phyloP scores from a whole-genome alignment of 768 basidiomycete species.

The Serendipita vermifera region DNA sequence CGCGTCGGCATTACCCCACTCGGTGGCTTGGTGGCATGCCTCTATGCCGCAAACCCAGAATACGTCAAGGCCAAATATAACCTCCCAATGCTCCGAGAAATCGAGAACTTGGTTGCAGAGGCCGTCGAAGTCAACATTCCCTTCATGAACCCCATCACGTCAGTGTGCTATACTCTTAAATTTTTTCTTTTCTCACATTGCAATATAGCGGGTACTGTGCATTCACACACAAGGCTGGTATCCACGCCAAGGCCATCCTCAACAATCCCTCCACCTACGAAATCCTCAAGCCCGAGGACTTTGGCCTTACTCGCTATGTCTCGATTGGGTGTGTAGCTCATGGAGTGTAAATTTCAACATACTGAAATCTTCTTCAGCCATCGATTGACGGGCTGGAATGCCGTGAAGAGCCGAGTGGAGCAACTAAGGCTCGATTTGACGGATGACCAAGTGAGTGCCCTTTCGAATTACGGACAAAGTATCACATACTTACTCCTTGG shows the following conservation, averaged over 20 bases:
- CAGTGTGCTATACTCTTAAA: slow-evolving; percentile 22
- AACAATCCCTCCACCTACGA: slow-evolving; percentile 99
- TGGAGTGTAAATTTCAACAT: background rate
- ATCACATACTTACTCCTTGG: background rate
- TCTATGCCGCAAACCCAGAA: slow-evolving; percentile 94
- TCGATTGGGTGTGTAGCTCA: slow-evolving; percentile 63
- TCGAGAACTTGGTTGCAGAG: slow-evolving; percentile 97
- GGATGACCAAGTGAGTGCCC: slow-evolving; percentile 62
- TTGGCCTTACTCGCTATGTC: slow-evolving; percentile 93
- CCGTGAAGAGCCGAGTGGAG: slow-evolving; percentile 98
- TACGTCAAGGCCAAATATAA: slow-evolving; percentile 99
- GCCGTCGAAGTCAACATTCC: slow-evolving; percentile 97
- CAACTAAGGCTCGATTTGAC: slow-evolving; percentile 82
- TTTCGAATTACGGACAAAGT: background rate
- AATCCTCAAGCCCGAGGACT: slow-evolving; percentile 98
- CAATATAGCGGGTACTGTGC: slow-evolving; percentile 87
- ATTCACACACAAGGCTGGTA: slow-evolving; percentile 99
- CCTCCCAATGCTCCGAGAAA: slow-evolving; percentile 89
- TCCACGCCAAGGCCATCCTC: slow-evolving; percentile 98
- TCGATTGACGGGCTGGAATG: slow-evolving; percentile 97
- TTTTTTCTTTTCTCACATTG: background rate
- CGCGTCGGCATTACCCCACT: slow-evolving; percentile 98
- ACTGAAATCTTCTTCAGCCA: slow-evolving; percentile 37
- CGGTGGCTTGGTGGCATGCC: slow-evolving; percentile 90
- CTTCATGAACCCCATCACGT: slow-evolving; percentile 94